phyloP scores from a whole-genome alignment of 1,284 basidiomycete species.

The Filobasidium uniguttulatum region DNA sequence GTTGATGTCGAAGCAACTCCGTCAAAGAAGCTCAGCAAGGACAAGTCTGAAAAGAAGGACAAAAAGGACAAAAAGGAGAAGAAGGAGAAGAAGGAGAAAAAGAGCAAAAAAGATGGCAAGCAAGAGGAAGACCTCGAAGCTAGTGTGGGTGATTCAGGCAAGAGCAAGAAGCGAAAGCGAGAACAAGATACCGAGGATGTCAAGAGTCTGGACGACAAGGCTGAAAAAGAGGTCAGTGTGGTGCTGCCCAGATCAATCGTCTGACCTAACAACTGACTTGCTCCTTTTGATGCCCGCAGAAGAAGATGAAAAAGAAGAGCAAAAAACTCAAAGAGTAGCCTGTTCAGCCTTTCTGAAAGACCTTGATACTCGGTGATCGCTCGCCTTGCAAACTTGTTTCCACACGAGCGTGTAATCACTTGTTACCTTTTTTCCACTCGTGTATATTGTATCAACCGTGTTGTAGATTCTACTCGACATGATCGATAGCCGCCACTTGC shows the following conservation, averaged over 20 bases:
- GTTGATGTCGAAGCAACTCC: no score
- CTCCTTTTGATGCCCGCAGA: no score
- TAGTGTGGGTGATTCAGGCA: not conserved
- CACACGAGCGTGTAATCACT: no score
- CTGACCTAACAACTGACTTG: no score
- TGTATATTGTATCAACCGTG: no score
- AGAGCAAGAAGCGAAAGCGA: not conserved
- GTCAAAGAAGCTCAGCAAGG: not conserved
- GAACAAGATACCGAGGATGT: not conserved
- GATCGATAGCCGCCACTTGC: no score
- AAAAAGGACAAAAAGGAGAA: not conserved
- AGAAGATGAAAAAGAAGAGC: slow-evolving; percentile 2
- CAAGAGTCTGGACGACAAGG: not conserved
- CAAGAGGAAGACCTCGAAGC: not conserved
- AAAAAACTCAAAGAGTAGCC: not conserved
- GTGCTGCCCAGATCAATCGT: no score
- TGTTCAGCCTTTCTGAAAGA: no score
- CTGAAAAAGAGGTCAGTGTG: not conserved
- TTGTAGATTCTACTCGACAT: no score
- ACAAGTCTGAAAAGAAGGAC: not conserved
- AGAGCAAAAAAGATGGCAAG: not conserved
- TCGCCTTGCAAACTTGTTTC: no score
- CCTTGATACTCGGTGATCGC: no score
- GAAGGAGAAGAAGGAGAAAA: not conserved
- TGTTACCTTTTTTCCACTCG: no score